phyloP scores from a whole-genome alignment of 352 stramenopile species.

The Globisporangium alternatum region DNA sequence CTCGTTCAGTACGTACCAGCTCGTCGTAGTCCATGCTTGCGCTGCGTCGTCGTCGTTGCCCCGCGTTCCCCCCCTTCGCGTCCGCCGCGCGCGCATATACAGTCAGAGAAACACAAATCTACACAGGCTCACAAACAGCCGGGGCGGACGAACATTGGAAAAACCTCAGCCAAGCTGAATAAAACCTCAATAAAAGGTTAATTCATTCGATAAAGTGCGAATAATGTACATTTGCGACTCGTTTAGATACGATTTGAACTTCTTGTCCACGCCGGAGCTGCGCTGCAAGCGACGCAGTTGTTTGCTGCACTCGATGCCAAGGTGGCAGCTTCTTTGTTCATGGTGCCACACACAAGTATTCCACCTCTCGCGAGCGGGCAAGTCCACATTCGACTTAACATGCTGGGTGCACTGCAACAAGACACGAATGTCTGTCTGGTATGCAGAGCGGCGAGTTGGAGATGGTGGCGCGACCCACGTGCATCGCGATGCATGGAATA shows the following conservation, averaged over 20 bases:
- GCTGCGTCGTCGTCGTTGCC: slow-evolving; percentile 13
- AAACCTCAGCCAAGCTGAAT: not conserved
- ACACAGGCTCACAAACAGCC: not conserved
- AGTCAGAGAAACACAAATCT: slow-evolving; percentile 10
- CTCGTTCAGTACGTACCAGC: slow-evolving; percentile 6
- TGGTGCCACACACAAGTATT: no score
- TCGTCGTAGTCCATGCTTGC: slow-evolving; percentile 16
- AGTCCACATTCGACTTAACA: no score
- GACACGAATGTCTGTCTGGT: no score
- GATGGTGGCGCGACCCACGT: no score
- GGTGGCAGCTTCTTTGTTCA: no score
- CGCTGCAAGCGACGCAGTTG: no score
- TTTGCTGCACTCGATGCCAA: no score
- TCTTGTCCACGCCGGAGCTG: not conserved
- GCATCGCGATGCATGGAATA: no score
- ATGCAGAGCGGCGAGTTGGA: no score
- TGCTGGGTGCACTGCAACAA: no score
- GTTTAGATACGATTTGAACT: not conserved
- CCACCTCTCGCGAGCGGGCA: no score
- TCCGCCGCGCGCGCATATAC: slow-evolving; percentile 12
- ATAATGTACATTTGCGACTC: no score
- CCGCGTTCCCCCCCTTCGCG: slow-evolving; percentile 6
- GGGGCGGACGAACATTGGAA: not conserved
- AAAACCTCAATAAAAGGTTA: not conserved
- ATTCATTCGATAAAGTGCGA: not conserved